Conservation (phyloP, 2,329 filamentous ascomycete species). For the Clarireedia hainanense region DNA sequence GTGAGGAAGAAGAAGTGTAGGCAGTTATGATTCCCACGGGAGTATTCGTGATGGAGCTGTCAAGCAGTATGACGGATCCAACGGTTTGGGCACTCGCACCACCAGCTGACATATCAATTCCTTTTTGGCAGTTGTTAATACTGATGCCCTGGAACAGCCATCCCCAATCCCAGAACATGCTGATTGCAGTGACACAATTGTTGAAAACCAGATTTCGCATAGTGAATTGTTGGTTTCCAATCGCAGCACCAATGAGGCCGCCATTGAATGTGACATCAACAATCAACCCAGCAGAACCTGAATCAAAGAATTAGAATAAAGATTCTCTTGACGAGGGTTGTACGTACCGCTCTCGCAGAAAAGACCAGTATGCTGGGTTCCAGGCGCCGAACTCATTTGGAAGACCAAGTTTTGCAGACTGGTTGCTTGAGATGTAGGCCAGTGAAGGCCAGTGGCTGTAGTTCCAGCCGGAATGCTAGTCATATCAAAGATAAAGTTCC, state of each 20-base stretch:
- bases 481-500: slow-evolving; percentile 58
- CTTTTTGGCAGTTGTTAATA: slow-evolving; percentile 45
- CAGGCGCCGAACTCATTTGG: slow-evolving; percentile 39
- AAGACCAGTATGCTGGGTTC: slow-evolving; percentile 46
- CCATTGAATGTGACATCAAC: slow-evolving; percentile 53
- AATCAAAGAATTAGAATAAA: slow-evolving; percentile 27
- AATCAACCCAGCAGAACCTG: slow-evolving; percentile 49
- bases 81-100: slow-evolving; percentile 37
- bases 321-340: neutral
- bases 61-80: slow-evolving; percentile 49
- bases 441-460: slow-evolving; percentile 38
- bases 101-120: slow-evolving; percentile 42
- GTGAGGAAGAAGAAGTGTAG: slow-evolving; percentile 42
- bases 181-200: slow-evolving; percentile 17
- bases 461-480: slow-evolving; percentile 24
- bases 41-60: slow-evolving; percentile 44
- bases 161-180: slow-evolving; percentile 39
- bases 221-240: slow-evolving; percentile 61
- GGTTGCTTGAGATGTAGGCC: slow-evolving; percentile 48
- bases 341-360: slow-evolving; percentile 37
- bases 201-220: slow-evolving; percentile 44
- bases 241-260: slow-evolving; percentile 49
- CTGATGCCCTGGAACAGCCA: slow-evolving; percentile 45
- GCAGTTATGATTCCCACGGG: slow-evolving; percentile 42
- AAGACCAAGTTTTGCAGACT: slow-evolving; percentile 55